Conservation (phyloP, 139 green algal genomes). For the Asterochloris erici region DNA sequence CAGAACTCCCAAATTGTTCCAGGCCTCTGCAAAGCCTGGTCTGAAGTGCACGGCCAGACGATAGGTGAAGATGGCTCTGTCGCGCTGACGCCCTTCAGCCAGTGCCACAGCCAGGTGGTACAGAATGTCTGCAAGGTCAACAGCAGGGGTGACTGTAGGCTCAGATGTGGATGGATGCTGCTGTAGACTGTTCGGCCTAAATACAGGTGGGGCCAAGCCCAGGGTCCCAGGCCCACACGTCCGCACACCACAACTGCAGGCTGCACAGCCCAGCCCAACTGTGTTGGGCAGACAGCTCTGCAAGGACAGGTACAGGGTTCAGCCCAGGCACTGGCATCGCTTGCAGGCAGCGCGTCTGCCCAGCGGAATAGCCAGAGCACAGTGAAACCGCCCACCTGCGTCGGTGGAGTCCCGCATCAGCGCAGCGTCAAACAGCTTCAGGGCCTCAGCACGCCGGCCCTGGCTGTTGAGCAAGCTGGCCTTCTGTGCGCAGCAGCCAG, state of each 20-base stretch:
- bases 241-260: background rate
- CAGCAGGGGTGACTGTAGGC: constrained; percentile 53
- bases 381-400: background rate
- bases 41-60: constrained; percentile 73
- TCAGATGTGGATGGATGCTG: constrained; percentile 55
- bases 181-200: background rate
- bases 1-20: constrained; percentile 90
- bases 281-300: too few relatives aligned
- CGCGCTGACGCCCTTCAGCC: constrained; percentile 54
- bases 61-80: constrained; percentile 91
- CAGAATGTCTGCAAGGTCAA: constrained; percentile 74
- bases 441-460: background rate
- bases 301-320: too few relatives aligned
- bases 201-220: background rate
- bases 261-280: background rate
- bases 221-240: background rate
- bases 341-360: too few relatives aligned
- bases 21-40: constrained; percentile 76
- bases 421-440: background rate
- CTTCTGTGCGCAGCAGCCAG: constrained; percentile 80
- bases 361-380: background rate
- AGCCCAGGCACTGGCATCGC: too few relatives aligned
- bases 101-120: constrained; percentile 94
- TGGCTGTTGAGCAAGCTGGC: constrained; percentile 59
- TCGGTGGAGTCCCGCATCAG: background rate